Evolutionary conservation across 1,139 yeast species (phyloP).

Genomic region (Zygosaccharomyces sapae): DNA sequence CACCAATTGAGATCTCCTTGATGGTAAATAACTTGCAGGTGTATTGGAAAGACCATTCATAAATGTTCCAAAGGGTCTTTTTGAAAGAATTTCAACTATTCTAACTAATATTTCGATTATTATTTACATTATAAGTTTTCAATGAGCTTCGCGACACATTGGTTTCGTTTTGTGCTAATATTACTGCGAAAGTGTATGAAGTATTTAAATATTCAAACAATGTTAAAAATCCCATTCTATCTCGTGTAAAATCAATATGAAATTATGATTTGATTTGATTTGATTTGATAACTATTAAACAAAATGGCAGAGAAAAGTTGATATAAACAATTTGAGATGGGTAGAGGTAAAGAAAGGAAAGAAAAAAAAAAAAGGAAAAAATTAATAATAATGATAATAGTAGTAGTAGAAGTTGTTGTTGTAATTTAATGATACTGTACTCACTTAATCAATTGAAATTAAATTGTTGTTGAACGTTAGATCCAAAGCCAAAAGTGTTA

Average conservation of each 20-base stretch:
- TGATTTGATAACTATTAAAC: constrained; percentile 2
- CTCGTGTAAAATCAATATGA: too few species aligned
- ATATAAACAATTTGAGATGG: background rate
- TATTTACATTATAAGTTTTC: background rate
- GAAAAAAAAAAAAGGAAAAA: background rate
- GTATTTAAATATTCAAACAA: background rate
- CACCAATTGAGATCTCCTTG: constrained; percentile 18
- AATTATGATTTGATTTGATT: too few species aligned
- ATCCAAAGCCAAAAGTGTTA: constrained; percentile 84
- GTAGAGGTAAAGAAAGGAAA: constrained; percentile 3
- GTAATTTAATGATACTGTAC: background rate
- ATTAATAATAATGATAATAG: background rate
- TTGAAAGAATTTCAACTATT: background rate
- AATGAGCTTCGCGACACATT: background rate
- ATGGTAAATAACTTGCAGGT: constrained; percentile 19
- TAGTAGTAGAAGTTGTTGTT: background rate
- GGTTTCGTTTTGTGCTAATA: background rate
- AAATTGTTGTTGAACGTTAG: constrained; percentile 40
- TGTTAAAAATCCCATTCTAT: constrained; percentile 6
- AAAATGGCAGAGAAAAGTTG: constrained; percentile 6
- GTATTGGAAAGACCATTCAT: constrained; percentile 14
- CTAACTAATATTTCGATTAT: background rate
- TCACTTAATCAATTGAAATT: constrained; percentile 33
- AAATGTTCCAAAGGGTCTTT: constrained; percentile 4
- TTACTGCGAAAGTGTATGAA: background rate